Evolutionary conservation across 2,329 filamentous ascomycete species (phyloP), one percentile per base, ranked within the genome.

Genomic region (Botrytis hyacinthi): DNA sequence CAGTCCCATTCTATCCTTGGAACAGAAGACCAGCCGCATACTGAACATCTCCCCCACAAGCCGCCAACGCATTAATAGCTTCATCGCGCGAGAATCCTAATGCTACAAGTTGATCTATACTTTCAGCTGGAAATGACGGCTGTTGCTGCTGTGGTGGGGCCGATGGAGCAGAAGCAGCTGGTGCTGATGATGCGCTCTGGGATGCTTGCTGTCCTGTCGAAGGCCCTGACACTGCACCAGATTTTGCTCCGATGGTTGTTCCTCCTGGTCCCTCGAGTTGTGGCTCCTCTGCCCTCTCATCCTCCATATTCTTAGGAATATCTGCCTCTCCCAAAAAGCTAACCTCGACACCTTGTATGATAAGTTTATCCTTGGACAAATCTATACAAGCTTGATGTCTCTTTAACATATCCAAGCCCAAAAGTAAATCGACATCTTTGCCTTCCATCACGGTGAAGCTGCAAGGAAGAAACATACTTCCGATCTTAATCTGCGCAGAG

Each of bases 361-460:
- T 88, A 29, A 99, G 88, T 76, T 91, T 93, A 79, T 96, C 94
- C 80, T 91, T 92, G 76, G 90, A 88, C 20, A 99, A 87, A 81
- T 99, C 96, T 79, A 99, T 95, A 78, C 88, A 92, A 51, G 95
- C 96, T 83, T 97, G 95, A 83, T 98, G 95, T 57, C 96, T 90
- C 84, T 97, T 98, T 75, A 99, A 87, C 93, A 99, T 99, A 82
- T 99, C 96, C 60, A 99, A 85, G 5, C 96, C 96, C 20, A 99
- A 89, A 3, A 99, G 88, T 29, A 99, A 86, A 81, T 98, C 96
- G 37, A 99, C 96, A 70, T 94, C 91, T 83, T 98, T 99, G 76
- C 96, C 96, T 84, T 99, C 96, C 96, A 99, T 99, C 80, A 99
- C 96, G 4, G 96, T 99, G 82, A 99, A 99, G 74, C 94, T 96